Base-by-base conservation (phyloP, 1,284 basidiomycete genomes). In the Heterobasidion parviporum region DNA sequence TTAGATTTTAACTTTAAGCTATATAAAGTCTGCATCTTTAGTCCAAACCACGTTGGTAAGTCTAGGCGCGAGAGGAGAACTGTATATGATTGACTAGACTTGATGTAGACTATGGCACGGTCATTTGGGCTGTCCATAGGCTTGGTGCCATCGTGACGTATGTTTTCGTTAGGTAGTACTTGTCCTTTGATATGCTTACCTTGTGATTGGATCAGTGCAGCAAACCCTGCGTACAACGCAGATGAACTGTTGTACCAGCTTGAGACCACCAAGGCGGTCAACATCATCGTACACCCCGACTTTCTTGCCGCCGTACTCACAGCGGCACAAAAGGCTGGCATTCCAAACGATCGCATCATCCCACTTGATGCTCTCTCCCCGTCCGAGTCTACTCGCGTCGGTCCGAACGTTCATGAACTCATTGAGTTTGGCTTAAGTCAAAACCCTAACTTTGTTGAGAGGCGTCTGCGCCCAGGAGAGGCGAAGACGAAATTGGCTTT, bases 71-170 rank as follows among this genome's bases (percentile, higher is more conserved):
- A 26, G 4, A 5, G 4, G 26, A 26, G 26, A 26, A 26, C 26
- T 26, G 26, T 26, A 26, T 26, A 26, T 26, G 20, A 9, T 16
- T 52, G 16, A 50, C 49, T 34, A 49, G 32, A 45, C 47, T 26
- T 35, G 45, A 16, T 53, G 26, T 26, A 87, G 89, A 91, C 66
- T 93, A 90, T 60, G 80, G 83, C 0, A 73, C 83, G 8, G 74
- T 74, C 2, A 72, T 92, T 10, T 93, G 91, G 89, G 92, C 88
- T 1, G 69, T 75, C 1, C 89, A 92, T 61, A 78, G 80, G 46
- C 69, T 91, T 12, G 89, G 90, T 10, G 90, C 75, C 2, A 79
- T 87, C 53, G 74, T 87, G 18, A 67, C 67, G 61, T 62, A 46
- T 20, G 61, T 54, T 26, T 26, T 26, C 26, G 6, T 26, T 26